Evolutionary conservation across 73 alveolate species (phyloP).

Genomic region (Durusdinium trenchii): DNA sequence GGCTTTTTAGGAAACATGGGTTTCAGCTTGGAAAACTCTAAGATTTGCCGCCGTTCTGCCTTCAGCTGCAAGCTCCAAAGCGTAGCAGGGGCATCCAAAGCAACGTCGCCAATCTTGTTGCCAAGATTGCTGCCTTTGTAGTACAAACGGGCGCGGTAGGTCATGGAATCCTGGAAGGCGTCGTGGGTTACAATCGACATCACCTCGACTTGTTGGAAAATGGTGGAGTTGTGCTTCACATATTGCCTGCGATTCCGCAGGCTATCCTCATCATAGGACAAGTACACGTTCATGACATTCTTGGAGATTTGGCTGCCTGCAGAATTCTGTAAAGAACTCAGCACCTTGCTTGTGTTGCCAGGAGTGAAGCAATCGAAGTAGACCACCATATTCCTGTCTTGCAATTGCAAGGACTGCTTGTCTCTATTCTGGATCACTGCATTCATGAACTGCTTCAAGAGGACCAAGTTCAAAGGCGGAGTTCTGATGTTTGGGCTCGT

Average conservation of each 20-base stretch:
- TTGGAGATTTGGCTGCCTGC: not conserved
- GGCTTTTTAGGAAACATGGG: too few relatives aligned
- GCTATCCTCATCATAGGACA: not conserved
- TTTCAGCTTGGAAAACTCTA: too few relatives aligned
- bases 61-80: not conserved
- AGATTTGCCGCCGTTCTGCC: not conserved
- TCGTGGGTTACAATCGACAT: not conserved
- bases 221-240: not conserved
- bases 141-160: not conserved
- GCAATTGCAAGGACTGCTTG: not conserved
- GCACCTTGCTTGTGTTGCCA: not conserved
- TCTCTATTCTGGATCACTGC: not conserved
- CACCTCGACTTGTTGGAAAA: not conserved
- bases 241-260: not conserved
- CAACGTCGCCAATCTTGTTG: not conserved
- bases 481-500: not conserved
- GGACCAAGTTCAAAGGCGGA: not conserved
- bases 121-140: not conserved
- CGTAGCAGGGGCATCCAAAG: not conserved
- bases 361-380: not conserved
- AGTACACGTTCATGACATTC: not conserved
- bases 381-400: not conserved
- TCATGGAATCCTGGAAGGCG: not conserved
- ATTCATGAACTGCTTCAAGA: not conserved
- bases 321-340: not conserved